Base-by-base conservation (phyloP, 2,329 filamentous ascomycete species). In the Pyricularia sp. region DNA sequence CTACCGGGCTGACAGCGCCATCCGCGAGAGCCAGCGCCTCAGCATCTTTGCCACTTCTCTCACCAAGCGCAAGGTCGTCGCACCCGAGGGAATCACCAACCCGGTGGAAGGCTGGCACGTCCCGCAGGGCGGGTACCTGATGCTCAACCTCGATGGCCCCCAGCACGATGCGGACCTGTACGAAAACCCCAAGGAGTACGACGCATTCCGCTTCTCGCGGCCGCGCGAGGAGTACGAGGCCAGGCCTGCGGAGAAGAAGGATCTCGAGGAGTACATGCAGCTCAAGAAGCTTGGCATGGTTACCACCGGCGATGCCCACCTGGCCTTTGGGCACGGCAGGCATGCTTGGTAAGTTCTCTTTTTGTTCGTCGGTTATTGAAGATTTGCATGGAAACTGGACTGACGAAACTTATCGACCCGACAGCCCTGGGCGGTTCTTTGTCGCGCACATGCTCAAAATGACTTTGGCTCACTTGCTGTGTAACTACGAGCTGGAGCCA, bases 271-370 rank as follows among this genome's bases (percentile, higher is more conserved):
- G 14, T 75, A 73, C 0, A 71, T 82, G 64, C 73, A 72, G 61
- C 73, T 75, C 20, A 81, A 80, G 63, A 80, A 82, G 74, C 71
- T 82, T 20, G 81, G 84, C 3, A 81, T 88, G 78, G 83, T 86
- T 14, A 84, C 84, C 5, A 86, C 85, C 1, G 83, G 81, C 50
- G 78, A 82, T 55, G 74, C 77, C 9, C 83, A 85, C 71, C 73
- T 88, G 25, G 78, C 83, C 0, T 89, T 88, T 74, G 85, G 86
- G 0, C 84, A 87, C 70, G 86, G 86, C 9, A 78, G 82, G 70
- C 85, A 88, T 73, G 84, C 82, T 2, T 84, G 74, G 78, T 79
- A 68, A 70, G 77, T 73, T 36, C 12, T 12, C 4, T 70, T 25
- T 74, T 11, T 3, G n/a, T 17, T 2, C n/a, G 11, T 7, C 28